Conservation (phyloP, 2,329 filamentous ascomycete genomes). For the Aureobasidium musti region DNA sequence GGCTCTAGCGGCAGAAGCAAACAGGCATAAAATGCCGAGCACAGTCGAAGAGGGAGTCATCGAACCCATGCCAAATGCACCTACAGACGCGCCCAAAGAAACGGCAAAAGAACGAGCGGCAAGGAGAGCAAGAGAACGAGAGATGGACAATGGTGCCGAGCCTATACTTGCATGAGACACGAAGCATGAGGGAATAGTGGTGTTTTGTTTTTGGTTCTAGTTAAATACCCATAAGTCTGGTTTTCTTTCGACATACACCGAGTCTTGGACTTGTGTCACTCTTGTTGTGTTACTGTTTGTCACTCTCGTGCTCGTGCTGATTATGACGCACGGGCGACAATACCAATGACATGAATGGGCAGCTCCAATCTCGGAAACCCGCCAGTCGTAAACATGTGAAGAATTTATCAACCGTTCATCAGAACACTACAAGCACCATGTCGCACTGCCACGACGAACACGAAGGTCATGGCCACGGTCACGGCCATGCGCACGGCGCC, state of each 20-base stretch:
- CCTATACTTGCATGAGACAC: constrained; percentile 28
- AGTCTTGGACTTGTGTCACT: not conserved
- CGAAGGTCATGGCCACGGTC: constrained; percentile 46
- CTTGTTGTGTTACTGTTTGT: not conserved
- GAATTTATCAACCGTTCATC: not conserved
- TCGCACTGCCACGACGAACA: constrained; percentile 54
- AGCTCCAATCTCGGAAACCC: not conserved
- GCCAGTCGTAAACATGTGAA: constrained; percentile 14
- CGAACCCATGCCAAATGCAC: constrained; percentile 40
- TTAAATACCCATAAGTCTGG: constrained; percentile 25
- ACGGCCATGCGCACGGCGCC: constrained; percentile 56
- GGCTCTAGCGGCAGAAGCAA: constrained; percentile 69
- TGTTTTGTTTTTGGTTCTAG: constrained; percentile 8
- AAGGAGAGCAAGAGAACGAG: constrained; percentile 37
- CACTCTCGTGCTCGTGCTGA: not conserved
- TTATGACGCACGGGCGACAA: constrained; percentile 9
- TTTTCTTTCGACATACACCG: not conserved
- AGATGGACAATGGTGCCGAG: constrained; percentile 14
- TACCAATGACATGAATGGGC: constrained; percentile 24
- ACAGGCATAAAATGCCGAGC: constrained; percentile 37
- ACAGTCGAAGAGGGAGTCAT: constrained; percentile 43
- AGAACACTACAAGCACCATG: constrained; percentile 37
- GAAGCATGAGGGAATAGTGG: not conserved
- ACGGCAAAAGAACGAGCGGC: constrained; percentile 37
- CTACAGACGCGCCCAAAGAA: constrained; percentile 39